Evolutionary conservation across 225 moss, liverwort and hornwort genomes (phyloP), one percentile per base, ranked within the genome.

Genomic region (Marchantia polymorpha): DNA sequence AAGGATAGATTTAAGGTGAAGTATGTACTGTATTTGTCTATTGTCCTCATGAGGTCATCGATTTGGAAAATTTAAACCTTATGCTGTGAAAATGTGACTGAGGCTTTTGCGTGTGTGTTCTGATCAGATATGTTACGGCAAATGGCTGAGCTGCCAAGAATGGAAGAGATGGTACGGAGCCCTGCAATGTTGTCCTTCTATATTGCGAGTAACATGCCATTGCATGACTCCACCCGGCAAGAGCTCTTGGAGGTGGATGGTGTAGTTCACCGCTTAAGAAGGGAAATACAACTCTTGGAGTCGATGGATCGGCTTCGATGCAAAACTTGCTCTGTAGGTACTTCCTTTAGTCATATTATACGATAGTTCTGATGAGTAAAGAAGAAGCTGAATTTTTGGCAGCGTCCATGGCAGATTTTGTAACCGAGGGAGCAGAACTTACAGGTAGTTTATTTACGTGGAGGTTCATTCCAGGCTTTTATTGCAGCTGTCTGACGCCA

Each of bases 191-290:
- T 97, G 49, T 97, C 97, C 47, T 97, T 93, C 82, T 93, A 90
- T 68, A 97, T 97, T 89, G 97, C 97, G 30, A 97, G 94, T 79
- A 97, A 97, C 74, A 92, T 93, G 88, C 97, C 97, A 22, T 86
- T 97, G 56, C 97, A 97, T 81, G 97, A 97, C 82, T 84, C 94
- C 11, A 97, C 97, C 17, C 88, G 94, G 69, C 97, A 97, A 74
- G 97, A 97, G 79, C 93, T 97, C 31, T 89, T 97, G 66, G 93
- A 97, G 86, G 83, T 93, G 69, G 93, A 97, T 66, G 94, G 94
- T 46, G 93, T 92, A 65, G 93, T 93, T 73, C 81, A 91, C 76
- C 86, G 97, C 13, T 85, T 97, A 22, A 93, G 93, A 72, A 93
- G 90, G 52, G 97, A 97, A 86, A 93, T 97, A 75, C 92, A 94